Evolutionary conservation across 257 asterid genomes (phyloP), one percentile per base, ranked within the genome.

Genomic region (Galeopsis tetrahit): DNA sequence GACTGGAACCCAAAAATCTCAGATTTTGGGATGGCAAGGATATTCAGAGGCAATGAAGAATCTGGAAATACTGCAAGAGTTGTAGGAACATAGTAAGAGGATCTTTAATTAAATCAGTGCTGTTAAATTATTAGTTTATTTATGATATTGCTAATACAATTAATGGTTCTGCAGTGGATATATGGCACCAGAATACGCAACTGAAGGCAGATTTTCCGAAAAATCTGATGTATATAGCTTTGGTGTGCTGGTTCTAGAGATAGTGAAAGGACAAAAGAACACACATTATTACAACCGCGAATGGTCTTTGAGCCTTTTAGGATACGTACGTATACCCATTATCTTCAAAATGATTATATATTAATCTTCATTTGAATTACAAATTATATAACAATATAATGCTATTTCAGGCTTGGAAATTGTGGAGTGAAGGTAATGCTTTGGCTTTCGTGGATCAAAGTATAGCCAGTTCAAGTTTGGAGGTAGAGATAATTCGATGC

Each of bases 71-170:
- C 93, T 14, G 66, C 71, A 33, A 81, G 87, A 66, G 83, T 87
- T 0, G 90, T 85, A 7, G 93, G 93, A 68, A 87, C 93, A 33
- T 84, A 83, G 90, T 83, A 85, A 76, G 93, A 46, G 28, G 21
- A 52, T 17, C 32, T 56, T 43, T 1, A 69, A 59, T 43, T 1
- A 69, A 59, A 48, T 7, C 21, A 7, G 5, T 44, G 14, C 31
- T 6, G 15, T 0, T 38, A n/a, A 7, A 0, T 7, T n/a, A 21
- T 7, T 13, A 10, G 4, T n/a, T 34, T 33, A 34, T 28, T 4
- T 10, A 33, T 34, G 33, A 4, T 3, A 13, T 5, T 34, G 10
- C 10, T 60, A 13, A n/a, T 60, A 40, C 28, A 8, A 21, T 21
- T 21, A 21, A 63, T 17, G 21, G 17, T 13, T 31, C 44, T 42